Percentiles rank a stretch among this genome's conserved stretches.
Conservation (phyloP, 352 stramenopile genomes). For the Globisporangium sylvaticum region DNA sequence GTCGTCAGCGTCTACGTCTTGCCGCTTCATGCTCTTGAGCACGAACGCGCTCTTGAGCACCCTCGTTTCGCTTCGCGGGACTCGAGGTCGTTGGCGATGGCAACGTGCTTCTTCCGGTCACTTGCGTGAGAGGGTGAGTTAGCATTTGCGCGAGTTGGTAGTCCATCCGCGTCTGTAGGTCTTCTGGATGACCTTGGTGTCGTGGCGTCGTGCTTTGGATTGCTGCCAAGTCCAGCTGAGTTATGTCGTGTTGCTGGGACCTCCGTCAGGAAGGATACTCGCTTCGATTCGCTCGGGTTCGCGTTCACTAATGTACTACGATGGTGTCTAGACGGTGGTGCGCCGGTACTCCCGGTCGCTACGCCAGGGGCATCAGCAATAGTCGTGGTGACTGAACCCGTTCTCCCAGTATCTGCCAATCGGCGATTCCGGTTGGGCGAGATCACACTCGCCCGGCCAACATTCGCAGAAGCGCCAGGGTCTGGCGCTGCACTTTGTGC, state of each 20-base stretch:
- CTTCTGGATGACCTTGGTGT: not conserved
- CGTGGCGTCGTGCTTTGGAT: not conserved
- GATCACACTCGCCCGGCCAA: not conserved
- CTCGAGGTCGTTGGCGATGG: conserved; percentile 6
- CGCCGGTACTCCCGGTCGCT: not conserved
- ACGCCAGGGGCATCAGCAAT: not conserved
- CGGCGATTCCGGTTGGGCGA: conserved; percentile 3
- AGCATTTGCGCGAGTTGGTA: not conserved
- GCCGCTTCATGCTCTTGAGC: conserved; percentile 32
- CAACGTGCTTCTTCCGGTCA: not conserved
- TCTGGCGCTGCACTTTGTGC: not conserved
- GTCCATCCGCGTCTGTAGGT: not conserved
- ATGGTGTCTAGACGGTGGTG: not conserved
- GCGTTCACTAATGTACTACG: not conserved
- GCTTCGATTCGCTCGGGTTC: not conserved
- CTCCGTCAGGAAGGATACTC: conserved; percentile 2
- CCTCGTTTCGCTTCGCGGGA: conserved; percentile 16
- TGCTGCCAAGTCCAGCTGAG: conserved; percentile 1
- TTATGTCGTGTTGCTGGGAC: not conserved
- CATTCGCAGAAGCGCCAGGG: not conserved
- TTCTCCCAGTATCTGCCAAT: not conserved
- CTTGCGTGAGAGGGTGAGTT: not conserved
- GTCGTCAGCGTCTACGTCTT: conserved; percentile 63
- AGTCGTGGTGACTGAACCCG: not conserved
- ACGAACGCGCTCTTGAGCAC: conserved; percentile 26